These are phyloP conservation scores for Hyphodiscus sp. DNA, from an alignment of 2,329 filamentous ascomycete species.

Conservation along the genomic window DNA sequence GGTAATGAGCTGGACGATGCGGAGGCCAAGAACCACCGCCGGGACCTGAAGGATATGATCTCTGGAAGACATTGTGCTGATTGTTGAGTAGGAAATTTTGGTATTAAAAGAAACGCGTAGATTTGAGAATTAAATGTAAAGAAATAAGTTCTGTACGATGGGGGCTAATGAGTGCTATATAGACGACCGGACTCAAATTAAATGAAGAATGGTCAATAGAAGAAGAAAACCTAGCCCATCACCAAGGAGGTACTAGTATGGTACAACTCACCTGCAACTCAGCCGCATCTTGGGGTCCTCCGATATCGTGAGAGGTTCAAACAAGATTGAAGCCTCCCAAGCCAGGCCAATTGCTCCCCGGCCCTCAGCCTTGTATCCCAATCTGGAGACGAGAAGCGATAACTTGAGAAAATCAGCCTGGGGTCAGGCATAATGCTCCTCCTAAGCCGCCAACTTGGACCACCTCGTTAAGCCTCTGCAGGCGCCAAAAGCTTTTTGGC, in stretches of 20 bases:
- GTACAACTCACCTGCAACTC: not conserved
- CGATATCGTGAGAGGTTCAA: not conserved
- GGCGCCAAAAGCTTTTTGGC: not conserved
- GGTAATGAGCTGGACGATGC: not conserved
- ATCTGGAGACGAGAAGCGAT: not conserved
- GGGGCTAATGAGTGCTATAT: not conserved
- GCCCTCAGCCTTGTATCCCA: not conserved
- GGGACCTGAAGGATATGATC: not conserved
- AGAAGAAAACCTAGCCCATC: not conserved
- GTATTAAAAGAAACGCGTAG: not conserved
- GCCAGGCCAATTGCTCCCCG: not conserved
- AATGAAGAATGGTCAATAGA: not conserved
- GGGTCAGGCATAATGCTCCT: not conserved
- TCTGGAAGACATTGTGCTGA: not conserved
- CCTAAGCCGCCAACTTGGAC: no score
- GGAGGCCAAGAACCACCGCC: not conserved
- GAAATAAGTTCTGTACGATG: no score
- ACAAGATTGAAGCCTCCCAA: not conserved
- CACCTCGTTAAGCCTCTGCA: not conserved
- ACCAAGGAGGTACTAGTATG: not conserved
- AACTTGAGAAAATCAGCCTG: not conserved
- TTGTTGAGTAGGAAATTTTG: not conserved
- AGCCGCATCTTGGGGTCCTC: not conserved
- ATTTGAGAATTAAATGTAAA: not conserved
- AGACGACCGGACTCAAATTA: not conserved